Conservation (phyloP, 2,329 filamentous ascomycete genomes). For the Alternaria burnsii region DNA sequence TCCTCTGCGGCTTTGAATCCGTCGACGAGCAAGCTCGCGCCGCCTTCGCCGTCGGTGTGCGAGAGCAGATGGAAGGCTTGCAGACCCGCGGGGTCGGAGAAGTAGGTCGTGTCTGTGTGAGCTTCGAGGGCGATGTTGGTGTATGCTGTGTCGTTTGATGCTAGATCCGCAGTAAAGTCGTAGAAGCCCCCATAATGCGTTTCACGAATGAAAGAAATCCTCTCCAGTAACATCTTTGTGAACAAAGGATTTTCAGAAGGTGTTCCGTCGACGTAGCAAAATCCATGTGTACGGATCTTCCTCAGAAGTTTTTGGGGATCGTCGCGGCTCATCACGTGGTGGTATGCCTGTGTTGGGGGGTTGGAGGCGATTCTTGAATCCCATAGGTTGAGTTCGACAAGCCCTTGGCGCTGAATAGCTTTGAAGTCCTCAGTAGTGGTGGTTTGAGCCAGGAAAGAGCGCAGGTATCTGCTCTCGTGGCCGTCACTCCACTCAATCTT, state of each 20-base stretch:
- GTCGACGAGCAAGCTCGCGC: conserved; percentile 83
- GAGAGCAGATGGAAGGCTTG: conserved; percentile 94
- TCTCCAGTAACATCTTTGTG: conserved; percentile 77
- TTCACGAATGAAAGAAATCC: conserved; percentile 84
- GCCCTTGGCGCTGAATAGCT: conserved; percentile 46
- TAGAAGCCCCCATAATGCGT: conserved; percentile 90
- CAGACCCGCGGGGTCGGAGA: conserved; percentile 87
- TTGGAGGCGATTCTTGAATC: conserved; percentile 34
- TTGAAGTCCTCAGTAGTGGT: conserved; percentile 49
- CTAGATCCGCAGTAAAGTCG: conserved; percentile 90
- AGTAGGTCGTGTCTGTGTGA: conserved; percentile 97
- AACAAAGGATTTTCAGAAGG: conserved; percentile 61
- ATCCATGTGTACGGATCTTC: conserved; percentile 73
- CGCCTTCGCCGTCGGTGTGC: conserved; percentile 74
- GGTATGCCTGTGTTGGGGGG: conserved; percentile 60
- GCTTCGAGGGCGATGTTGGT: conserved; percentile 82
- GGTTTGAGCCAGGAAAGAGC: conserved; percentile 64
- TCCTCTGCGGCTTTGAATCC: conserved; percentile 76
- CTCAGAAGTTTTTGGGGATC: conserved; percentile 62
- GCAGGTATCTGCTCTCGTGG: conserved; percentile 74
- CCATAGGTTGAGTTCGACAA: conserved; percentile 51
- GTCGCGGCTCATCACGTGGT: conserved; percentile 32
- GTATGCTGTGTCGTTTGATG: conserved; percentile 90
- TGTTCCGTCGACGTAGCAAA: conserved; percentile 77
- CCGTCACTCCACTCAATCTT: conserved; percentile 59